Evolutionary conservation across 2,329 filamentous ascomycete species (phyloP), one percentile per base, ranked within the genome.

Genomic region (Pseudomassariella vexata): DNA sequence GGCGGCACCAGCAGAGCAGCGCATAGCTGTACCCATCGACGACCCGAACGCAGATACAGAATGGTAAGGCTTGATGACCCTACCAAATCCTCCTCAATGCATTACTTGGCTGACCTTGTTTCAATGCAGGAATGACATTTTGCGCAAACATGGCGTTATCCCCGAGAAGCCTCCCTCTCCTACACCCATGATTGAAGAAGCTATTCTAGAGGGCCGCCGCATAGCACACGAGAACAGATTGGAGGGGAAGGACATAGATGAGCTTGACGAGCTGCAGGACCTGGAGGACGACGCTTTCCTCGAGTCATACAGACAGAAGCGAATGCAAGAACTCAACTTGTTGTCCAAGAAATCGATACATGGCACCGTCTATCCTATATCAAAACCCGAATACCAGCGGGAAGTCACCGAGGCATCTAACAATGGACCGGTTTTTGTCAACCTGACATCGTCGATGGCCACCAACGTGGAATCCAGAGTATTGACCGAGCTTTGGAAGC

Each of bases 31-130:
- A 38, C 88, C 89, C 26, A 83, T 98, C 46, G 87, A 94, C 55
- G 82, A 96, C 55, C 90, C 90, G 19, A 94, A 96, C 54, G 92
- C 88, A 41, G 92, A 98, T 57, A 98, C 92, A 42, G 92, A 98
- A 81, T 98, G 92, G 92, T 89, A 66, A 38, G 41, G 21, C 19
- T 11, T n/a, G n/a, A n/a, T n/a, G n/a, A 14, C 24, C 32, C 30
- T 14, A 41, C 37, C 4, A 5, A n/a, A 17, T 20, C 14, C 14
- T 19, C 8, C 8, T 32, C 12, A 3, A 4, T 20, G 12, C 9
- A n/a, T 2, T n/a, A 22, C 26, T 27, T 14, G 19, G 23, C 18
- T 19, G 15, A 12, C 22, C 34, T 44, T 18, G 36, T 40, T 29
- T 6, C 14, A 6, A 6, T 14, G 37, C 46, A 95, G 89, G 89